A percentile compares a stretch with the other conserved stretches of the same genome.
These are phyloP conservation scores for Pseudocercospora musae DNA, from an alignment of 2,329 filamentous ascomycete genomes.

Conservation along the genomic window DNA sequence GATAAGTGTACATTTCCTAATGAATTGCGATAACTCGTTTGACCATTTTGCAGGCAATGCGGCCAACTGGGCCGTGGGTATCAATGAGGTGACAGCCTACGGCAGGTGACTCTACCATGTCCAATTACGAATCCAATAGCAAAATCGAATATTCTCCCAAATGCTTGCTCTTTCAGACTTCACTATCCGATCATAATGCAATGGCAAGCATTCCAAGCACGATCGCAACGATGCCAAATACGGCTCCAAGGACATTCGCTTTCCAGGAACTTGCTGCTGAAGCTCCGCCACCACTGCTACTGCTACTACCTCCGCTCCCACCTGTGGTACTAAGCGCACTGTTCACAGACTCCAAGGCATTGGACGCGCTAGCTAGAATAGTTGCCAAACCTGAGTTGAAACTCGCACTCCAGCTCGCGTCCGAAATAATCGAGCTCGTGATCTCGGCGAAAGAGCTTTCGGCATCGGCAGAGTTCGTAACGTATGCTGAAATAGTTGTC, in stretches of 20 bases:
- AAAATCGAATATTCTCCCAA: background rate
- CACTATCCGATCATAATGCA: background rate
- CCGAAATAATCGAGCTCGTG: background rate
- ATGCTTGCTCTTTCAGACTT: background rate
- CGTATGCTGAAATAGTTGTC: background rate
- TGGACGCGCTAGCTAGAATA: background rate
- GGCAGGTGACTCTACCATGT: background rate
- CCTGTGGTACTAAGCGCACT: background rate
- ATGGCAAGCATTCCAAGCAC: background rate
- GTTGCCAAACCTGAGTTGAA: background rate
- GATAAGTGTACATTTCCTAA: no score
- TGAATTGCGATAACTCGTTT: no score
- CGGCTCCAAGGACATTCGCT: background rate
- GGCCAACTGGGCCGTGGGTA: constrained; percentile 10
- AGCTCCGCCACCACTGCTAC: background rate
- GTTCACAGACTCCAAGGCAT: background rate
- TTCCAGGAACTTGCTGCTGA: background rate
- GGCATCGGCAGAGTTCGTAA: background rate
- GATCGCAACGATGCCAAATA: background rate
- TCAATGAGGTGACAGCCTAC: constrained; percentile 13
- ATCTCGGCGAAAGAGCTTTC: background rate
- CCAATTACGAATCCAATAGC: background rate
- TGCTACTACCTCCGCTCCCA: background rate
- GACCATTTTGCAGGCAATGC: background rate
- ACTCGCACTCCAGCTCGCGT: background rate